Conservation (phyloP, 371 early-diverging fungal species). For the Catenaria anguillulae region DNA sequence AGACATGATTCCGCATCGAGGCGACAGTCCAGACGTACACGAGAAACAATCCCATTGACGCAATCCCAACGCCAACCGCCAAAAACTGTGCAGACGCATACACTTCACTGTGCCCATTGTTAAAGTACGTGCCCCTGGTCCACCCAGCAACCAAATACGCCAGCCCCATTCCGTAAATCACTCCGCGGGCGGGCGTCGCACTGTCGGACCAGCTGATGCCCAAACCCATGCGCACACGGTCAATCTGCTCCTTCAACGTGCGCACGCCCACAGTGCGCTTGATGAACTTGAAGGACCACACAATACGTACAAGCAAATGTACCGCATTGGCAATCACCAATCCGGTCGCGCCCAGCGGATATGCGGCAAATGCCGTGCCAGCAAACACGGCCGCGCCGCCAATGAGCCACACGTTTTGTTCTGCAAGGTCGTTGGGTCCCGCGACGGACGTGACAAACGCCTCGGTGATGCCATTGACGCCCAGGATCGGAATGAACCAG, state of each 20-base stretch:
- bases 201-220: neutral
- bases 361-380: slow-evolving; percentile 33
- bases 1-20: too few species aligned
- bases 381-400: slow-evolving; percentile 58
- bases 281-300: slow-evolving; percentile 54
- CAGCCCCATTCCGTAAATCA: neutral
- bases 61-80: neutral
- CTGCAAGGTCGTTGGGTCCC: slow-evolving; percentile 34
- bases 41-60: too few species aligned
- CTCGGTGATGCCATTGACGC: slow-evolving; percentile 87
- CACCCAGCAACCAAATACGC: neutral
- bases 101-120: neutral
- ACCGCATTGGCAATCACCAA: slow-evolving; percentile 72
- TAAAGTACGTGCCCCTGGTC: neutral
- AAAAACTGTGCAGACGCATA: neutral
- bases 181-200: neutral
- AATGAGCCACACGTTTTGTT: slow-evolving; percentile 56
- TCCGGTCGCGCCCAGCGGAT: slow-evolving; percentile 54
- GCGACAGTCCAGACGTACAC: too few species aligned
- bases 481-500: slow-evolving; percentile 81
- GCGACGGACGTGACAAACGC: slow-evolving; percentile 82
- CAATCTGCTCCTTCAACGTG: neutral
- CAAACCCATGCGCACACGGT: neutral
- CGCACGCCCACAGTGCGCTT: neutral
- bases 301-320: slow-evolving; percentile 62